These are phyloP conservation scores for Backusella tuberculispora DNA, from an alignment of 192 early-diverging fungal species.

Conservation along the genomic window DNA sequence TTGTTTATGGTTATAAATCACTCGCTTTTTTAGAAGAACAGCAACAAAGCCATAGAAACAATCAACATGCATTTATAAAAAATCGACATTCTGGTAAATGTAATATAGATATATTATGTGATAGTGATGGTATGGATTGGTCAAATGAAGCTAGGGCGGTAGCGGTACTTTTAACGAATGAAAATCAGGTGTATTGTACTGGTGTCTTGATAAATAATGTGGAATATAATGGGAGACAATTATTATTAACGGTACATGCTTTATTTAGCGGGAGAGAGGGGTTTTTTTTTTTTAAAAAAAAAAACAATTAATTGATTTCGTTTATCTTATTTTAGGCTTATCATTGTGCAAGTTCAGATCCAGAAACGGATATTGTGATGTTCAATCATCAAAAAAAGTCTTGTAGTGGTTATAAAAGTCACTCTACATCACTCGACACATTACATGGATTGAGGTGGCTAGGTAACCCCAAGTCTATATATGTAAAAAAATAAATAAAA, in stretches of 20 bases:
- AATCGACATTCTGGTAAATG: slow-evolving; percentile 47
- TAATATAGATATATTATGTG: slow-evolving; percentile 48
- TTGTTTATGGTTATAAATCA: slow-evolving; percentile 47
- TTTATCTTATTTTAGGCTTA: slow-evolving; percentile 37
- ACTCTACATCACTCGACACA: slow-evolving; percentile 43
- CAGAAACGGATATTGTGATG: slow-evolving; percentile 48
- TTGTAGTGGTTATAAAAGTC: slow-evolving; percentile 31
- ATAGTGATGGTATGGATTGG: slow-evolving; percentile 26
- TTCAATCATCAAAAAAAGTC: slow-evolving; percentile 48
- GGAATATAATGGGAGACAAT: slow-evolving; percentile 46
- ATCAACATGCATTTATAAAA: slow-evolving; percentile 30
- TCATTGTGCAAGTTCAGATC: slow-evolving; percentile 47
- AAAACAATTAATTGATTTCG: background rate
- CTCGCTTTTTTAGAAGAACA: background rate
- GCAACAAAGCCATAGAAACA: background rate
- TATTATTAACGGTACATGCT: slow-evolving; percentile 51
- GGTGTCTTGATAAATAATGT: slow-evolving; percentile 51
- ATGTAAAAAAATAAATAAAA: background rate
- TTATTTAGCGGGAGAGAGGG: too few species aligned
- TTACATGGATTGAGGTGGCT: slow-evolving; percentile 44
- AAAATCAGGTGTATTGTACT: slow-evolving; percentile 54
- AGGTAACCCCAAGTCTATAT: slow-evolving; percentile 21
- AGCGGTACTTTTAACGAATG: slow-evolving; percentile 46
- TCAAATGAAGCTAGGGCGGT: slow-evolving; percentile 45
- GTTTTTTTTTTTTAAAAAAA: too few species aligned